Evolutionary conservation across 2,329 filamentous ascomycete species (phyloP).

Genomic region (Trichoderma citrinoviride): DNA sequence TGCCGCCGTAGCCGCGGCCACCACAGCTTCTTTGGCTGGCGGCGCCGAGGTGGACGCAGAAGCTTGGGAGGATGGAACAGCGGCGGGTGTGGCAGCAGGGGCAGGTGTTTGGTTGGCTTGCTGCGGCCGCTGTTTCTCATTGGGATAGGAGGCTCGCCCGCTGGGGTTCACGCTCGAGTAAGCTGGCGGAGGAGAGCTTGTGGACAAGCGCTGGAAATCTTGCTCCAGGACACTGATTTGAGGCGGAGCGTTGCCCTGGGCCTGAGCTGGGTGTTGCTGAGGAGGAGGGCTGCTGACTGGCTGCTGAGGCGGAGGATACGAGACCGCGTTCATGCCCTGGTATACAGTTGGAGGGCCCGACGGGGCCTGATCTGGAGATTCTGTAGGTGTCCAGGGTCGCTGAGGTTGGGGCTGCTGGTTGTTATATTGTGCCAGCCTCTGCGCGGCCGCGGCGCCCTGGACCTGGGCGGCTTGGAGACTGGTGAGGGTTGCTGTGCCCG

Average conservation of each 20-base stretch:
- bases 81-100: conserved; percentile 28
- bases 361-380: conserved; percentile 78
- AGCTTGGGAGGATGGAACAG: conserved; percentile 29
- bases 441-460: conserved; percentile 76
- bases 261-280: conserved; percentile 40
- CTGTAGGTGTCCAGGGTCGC: conserved; percentile 92
- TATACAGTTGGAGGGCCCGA: conserved; percentile 91
- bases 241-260: conserved; percentile 38
- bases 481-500: conserved; percentile 77
- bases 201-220: conserved; percentile 79
- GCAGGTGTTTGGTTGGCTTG: conserved; percentile 26
- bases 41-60: conserved; percentile 26
- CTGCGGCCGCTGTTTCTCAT: conserved; percentile 68
- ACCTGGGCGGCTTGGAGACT: conserved; percentile 60
- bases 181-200: conserved; percentile 86
- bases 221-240: conserved; percentile 75
- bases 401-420: conserved; percentile 36
- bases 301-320: conserved; percentile 46
- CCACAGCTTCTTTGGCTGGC: conserved; percentile 32
- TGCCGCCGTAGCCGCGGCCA: conserved; percentile 24
- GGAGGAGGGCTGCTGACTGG: conserved; percentile 44
- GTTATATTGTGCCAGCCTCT: conserved; percentile 76
- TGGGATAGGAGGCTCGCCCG: conserved; percentile 62
- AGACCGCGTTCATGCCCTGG: conserved; percentile 74
- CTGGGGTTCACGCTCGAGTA: conserved; percentile 74